These are phyloP conservation scores for Chrysosphaeria jannelii DNA, from an alignment of 2,329 filamentous ascomycete genomes.

Conservation along the genomic window DNA sequence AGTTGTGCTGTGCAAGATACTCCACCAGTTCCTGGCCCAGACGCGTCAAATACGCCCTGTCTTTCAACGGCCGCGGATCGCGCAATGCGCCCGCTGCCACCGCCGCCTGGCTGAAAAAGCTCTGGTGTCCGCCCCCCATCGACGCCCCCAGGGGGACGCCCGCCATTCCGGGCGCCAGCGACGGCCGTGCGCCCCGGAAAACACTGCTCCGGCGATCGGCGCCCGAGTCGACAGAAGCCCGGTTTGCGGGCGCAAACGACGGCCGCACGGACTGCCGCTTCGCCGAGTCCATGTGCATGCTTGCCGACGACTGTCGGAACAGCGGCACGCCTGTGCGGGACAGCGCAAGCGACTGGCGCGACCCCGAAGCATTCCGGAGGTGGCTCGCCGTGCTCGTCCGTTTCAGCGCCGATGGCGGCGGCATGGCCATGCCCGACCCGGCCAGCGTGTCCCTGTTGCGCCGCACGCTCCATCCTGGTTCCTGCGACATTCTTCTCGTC, in stretches of 20 bases:
- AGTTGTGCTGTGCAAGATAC: slow-evolving; percentile 77
- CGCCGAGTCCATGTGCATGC: slow-evolving; percentile 54
- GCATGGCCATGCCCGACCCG: too few species aligned
- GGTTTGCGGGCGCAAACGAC: slow-evolving; percentile 29
- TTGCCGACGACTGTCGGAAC: slow-evolving; percentile 50
- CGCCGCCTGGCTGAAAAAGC: slow-evolving; percentile 77
- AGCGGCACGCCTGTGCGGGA: slow-evolving; percentile 60
- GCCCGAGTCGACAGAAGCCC: slow-evolving; percentile 15
- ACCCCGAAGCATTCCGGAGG: slow-evolving; percentile 54
- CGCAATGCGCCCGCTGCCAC: slow-evolving; percentile 53
- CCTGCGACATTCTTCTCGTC: too few species aligned
- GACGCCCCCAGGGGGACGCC: slow-evolving; percentile 15
- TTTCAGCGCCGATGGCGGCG: slow-evolving; percentile 82
- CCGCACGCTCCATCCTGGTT: too few species aligned
- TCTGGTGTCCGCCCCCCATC: slow-evolving; percentile 31
- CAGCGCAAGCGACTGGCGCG: slow-evolving; percentile 61
- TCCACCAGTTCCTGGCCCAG: slow-evolving; percentile 78
- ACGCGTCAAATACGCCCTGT: slow-evolving; percentile 47
- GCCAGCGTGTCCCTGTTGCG: too few species aligned
- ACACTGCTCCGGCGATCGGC: slow-evolving; percentile 53
- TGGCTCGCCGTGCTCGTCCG: slow-evolving; percentile 61
- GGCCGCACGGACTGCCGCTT: slow-evolving; percentile 58
- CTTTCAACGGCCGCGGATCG: slow-evolving; percentile 64
- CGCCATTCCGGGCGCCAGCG: slow-evolving; percentile 28
- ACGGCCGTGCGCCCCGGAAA: slow-evolving; percentile 32